phyloP scores from a whole-genome alignment of 2,329 filamentous ascomycete species.

The Balansia obtecta region DNA sequence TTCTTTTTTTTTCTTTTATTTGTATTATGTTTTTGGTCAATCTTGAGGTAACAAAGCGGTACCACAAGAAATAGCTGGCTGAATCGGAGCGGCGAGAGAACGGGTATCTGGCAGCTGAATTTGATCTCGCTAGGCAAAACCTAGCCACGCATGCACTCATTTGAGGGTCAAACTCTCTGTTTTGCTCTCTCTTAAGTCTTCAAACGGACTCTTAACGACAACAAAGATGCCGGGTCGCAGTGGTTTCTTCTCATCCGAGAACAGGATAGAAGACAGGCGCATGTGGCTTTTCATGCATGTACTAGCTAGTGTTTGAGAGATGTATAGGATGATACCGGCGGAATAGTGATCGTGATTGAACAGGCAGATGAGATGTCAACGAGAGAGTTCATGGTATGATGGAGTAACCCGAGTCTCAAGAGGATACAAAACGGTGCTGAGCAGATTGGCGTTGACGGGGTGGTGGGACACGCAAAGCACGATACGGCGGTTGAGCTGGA shows the following conservation, averaged over 20 bases:
- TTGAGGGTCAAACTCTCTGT: no score
- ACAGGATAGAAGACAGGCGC: not conserved
- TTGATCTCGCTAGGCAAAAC: no score
- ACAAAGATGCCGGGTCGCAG: not conserved
- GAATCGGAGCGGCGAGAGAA: not conserved
- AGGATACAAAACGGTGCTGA: not conserved
- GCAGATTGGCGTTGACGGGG: not conserved
- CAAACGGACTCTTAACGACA: no score
- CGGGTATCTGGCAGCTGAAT: not conserved
- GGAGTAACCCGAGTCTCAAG: not conserved
- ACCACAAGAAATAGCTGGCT: not conserved
- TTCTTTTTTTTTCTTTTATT: not conserved
- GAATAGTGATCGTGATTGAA: no score
- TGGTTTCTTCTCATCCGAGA: not conserved
- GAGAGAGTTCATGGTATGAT: not conserved
- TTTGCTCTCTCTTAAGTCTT: no score
- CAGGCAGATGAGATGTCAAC: not conserved
- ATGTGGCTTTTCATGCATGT: constrained; percentile 4
- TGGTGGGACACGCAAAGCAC: not conserved
- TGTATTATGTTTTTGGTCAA: not conserved
- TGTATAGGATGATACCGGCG: constrained; percentile 1
- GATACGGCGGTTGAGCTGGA: not conserved
- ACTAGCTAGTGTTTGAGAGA: constrained; percentile 3
- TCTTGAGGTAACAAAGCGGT: not conserved
- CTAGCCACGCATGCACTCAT: no score